Percentiles rank a stretch among this genome's conserved stretches.
Conservation (phyloP, 2,329 filamentous ascomycete species). For the Ophiostoma fasciatum region DNA sequence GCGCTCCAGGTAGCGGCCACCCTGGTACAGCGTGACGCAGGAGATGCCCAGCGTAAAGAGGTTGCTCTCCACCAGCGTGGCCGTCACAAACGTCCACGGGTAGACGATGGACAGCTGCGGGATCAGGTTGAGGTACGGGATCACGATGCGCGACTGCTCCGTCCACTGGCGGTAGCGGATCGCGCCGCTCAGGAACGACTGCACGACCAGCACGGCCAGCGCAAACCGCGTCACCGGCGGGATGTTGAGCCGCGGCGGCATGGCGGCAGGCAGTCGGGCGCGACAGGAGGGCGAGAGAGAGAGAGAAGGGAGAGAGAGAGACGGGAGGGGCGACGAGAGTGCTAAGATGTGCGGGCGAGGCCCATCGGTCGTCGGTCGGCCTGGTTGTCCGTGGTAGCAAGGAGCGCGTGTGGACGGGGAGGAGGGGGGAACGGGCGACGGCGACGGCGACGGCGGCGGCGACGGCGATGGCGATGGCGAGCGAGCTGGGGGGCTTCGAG, state of each 20-base stretch:
- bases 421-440: too few relatives aligned
- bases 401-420: too few relatives aligned
- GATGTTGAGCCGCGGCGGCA: slow-evolving; percentile 79
- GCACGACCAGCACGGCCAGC: slow-evolving; percentile 56
- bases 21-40: slow-evolving; percentile 69
- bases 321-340: neutral
- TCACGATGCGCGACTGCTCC: slow-evolving; percentile 47
- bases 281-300: neutral
- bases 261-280: slow-evolving; percentile 21
- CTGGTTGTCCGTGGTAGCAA: too few relatives aligned
- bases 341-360: too few relatives aligned
- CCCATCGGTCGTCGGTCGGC: too few relatives aligned
- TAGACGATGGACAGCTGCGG: slow-evolving; percentile 73
- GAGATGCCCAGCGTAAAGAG: slow-evolving; percentile 72
- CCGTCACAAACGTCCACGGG: slow-evolving; percentile 82
- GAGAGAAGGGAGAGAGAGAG: neutral
- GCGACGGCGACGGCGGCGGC: too few relatives aligned
- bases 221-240: slow-evolving; percentile 79
- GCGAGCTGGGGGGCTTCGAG: too few relatives aligned
- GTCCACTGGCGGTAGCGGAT: slow-evolving; percentile 60
- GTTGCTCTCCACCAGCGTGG: slow-evolving; percentile 85
- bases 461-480: too few relatives aligned
- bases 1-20: slow-evolving; percentile 85
- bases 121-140: slow-evolving; percentile 78
- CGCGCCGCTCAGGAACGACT: slow-evolving; percentile 70